Percentiles rank a stretch among this genome's conserved stretches.
phyloP scores from a whole-genome alignment of 768 basidiomycete species.

The Rhodotorula diobovata region DNA sequence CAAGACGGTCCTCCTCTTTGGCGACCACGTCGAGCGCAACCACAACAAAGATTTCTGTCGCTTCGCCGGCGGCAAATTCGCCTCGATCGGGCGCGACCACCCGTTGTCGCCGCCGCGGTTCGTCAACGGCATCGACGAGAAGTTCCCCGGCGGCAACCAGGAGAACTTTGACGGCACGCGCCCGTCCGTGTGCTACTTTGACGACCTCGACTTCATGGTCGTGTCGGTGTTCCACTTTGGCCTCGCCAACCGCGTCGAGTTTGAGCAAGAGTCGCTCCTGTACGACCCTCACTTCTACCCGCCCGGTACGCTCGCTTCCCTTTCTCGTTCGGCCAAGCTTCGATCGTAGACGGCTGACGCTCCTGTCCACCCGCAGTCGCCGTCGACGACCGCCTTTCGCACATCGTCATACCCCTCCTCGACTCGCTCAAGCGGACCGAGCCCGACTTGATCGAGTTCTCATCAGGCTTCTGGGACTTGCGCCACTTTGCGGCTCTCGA shows the following conservation, averaged over 20 bases:
- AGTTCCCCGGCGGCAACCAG: conserved; percentile 1
- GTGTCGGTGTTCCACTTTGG: conserved; percentile 36
- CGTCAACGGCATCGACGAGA: conserved; percentile 39
- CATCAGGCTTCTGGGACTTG: conserved; percentile 37
- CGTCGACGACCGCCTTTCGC: conserved; percentile 31
- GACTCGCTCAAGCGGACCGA: conserved; percentile 19
- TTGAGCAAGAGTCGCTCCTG: conserved; percentile 35
- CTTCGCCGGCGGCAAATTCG: conserved; percentile 30
- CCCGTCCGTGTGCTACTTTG: conserved; percentile 33
- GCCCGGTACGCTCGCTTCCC: conserved; percentile 13
- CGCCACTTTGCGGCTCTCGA: conserved; percentile 38
- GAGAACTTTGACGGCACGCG: conserved; percentile 13
- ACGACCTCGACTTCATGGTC: conserved; percentile 29
- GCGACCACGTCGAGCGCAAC: conserved; percentile 36
- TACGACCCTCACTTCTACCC: conserved; percentile 32
- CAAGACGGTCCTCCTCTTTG: conserved; percentile 36
- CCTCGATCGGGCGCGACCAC: conserved; percentile 25
- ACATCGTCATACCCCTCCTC: conserved; percentile 34
- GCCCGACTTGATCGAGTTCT: conserved; percentile 36
- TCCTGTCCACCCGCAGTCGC: conserved; percentile 15
- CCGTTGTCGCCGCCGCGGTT: conserved; percentile 35
- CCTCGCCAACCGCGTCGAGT: conserved; percentile 30
- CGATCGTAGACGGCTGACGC: neutral
- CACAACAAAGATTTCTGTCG: conserved; percentile 37
- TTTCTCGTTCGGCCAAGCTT: neutral